A percentile compares a stretch with the other conserved stretches of the same genome.
phyloP scores from a whole-genome alignment of 768 basidiomycete genomes.

The Trametes villosa region DNA sequence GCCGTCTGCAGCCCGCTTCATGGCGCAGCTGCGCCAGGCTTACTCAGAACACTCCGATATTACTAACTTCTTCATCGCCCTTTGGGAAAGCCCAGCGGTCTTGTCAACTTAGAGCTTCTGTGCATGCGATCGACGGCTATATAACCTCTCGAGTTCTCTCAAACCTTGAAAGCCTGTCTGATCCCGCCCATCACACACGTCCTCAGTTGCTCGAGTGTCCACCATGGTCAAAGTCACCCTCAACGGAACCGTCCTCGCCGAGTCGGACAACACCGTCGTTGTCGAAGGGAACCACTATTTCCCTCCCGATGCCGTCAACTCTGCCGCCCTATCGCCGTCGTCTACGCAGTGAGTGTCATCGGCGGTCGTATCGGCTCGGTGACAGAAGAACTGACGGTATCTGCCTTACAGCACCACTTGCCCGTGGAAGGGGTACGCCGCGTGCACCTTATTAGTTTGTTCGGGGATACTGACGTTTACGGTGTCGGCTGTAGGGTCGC shows the following conservation, averaged over 20 bases:
- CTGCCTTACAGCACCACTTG: constrained; percentile 50
- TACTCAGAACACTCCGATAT: neutral
- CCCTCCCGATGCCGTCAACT: constrained; percentile 57
- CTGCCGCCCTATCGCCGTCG: constrained; percentile 52
- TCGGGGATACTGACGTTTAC: too few species aligned
- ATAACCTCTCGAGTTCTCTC: neutral
- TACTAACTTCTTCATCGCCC: neutral
- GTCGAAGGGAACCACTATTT: constrained; percentile 80
- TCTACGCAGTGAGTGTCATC: constrained; percentile 48
- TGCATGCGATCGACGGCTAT: constrained; percentile 5
- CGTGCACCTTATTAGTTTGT: neutral
- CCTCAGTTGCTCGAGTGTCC: neutral
- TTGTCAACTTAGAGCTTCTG: neutral
- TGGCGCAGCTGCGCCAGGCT: too few species aligned
- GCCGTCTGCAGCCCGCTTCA: neutral
- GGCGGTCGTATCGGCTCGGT: neutral
- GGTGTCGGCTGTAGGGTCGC: constrained; percentile 48
- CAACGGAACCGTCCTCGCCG: constrained; percentile 58
- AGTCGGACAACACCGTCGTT: constrained; percentile 55
- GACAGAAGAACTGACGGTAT: neutral
- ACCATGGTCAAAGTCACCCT: constrained; percentile 55
- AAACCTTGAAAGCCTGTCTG: neutral
- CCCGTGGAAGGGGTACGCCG: constrained; percentile 71
- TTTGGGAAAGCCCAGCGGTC: neutral
- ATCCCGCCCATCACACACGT: neutral